These are phyloP conservation scores for Parachlorella kessleri DNA, from an alignment of 139 green algal species.

Conservation along the genomic window DNA sequence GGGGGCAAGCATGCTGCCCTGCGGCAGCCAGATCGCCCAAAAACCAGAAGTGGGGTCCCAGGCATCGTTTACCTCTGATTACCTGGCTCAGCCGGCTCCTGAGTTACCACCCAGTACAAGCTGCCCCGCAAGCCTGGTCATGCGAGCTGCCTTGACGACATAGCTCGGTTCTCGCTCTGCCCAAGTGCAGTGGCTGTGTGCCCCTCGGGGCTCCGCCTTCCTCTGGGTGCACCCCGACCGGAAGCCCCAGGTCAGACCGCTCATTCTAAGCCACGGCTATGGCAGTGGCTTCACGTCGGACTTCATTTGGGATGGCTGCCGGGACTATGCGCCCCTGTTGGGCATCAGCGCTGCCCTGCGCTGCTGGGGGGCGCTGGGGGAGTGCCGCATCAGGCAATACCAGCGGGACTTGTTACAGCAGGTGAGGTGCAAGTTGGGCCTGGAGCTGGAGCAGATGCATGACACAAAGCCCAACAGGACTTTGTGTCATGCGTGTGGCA, in stretches of 20 bases:
- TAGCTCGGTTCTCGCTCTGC: background rate
- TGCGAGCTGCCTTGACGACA: too few relatives aligned
- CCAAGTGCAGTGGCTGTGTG: slow-evolving; percentile 56
- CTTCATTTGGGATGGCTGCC: slow-evolving; percentile 73
- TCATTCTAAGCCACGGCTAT: slow-evolving; percentile 61
- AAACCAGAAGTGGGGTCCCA: too few relatives aligned
- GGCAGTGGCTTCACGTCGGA: slow-evolving; percentile 57
- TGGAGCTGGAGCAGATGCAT: too few relatives aligned
- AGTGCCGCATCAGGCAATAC: slow-evolving; percentile 29
- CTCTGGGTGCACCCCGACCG: slow-evolving; percentile 47
- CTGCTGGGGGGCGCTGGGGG: slow-evolving; percentile 47
- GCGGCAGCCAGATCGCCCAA: too few relatives aligned
- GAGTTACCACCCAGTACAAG: too few relatives aligned
- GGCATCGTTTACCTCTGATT: too few relatives aligned
- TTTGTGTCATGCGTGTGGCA: too few relatives aligned
- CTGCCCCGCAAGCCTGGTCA: too few relatives aligned
- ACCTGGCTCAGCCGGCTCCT: too few relatives aligned
- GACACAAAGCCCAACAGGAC: too few relatives aligned
- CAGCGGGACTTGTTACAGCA: slow-evolving; percentile 37
- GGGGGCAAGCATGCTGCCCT: too few relatives aligned
- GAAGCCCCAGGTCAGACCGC: slow-evolving; percentile 43
- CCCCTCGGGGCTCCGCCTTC: slow-evolving; percentile 57
- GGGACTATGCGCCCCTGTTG: slow-evolving; percentile 71
- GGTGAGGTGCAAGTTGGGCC: too few relatives aligned
- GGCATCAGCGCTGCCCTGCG: slow-evolving; percentile 49